Percentiles rank a stretch among this genome's conserved stretches.
Evolutionary conservation across 176 grass and related monocot genomes (phyloP).

Genomic region (Oryza australiensis): DNA sequence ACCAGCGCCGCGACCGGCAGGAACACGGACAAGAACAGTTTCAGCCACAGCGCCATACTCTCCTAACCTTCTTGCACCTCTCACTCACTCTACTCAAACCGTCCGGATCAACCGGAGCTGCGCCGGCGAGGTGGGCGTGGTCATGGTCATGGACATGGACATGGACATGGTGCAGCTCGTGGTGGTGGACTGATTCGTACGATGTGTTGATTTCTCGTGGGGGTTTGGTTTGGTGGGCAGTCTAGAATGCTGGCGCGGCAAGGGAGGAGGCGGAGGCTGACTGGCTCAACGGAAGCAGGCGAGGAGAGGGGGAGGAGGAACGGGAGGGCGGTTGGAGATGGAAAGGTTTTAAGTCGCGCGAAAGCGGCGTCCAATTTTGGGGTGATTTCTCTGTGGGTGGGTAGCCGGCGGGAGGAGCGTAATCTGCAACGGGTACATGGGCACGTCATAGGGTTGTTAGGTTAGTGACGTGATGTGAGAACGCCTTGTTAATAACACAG

Average conservation of each 20-base stretch:
- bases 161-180: background rate
- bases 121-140: background rate
- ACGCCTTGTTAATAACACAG: background rate
- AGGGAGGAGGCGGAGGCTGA: background rate
- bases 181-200: conserved; percentile 18
- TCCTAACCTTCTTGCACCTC: background rate
- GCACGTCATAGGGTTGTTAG: background rate
- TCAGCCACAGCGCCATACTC: conserved; percentile 43
- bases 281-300: conserved; percentile 29
- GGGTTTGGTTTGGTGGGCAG: conserved; percentile 24
- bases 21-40: conserved; percentile 37
- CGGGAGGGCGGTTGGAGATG: background rate
- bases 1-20: conserved; percentile 33
- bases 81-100: background rate
- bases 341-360: conserved; percentile 11
- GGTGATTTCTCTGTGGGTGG: background rate
- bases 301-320: background rate
- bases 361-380: conserved; percentile 14
- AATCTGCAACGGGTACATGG: conserved; percentile 1
- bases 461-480: conserved; percentile 27
- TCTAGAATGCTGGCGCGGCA: conserved; percentile 25
- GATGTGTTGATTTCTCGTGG: conserved; percentile 17
- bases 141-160: conserved; percentile 29
- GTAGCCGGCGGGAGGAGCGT: background rate
- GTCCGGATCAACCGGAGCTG: background rate